These are phyloP conservation scores for Crotalaria pallida DNA, from an alignment of 306 rosid species.

Conservation along the genomic window DNA sequence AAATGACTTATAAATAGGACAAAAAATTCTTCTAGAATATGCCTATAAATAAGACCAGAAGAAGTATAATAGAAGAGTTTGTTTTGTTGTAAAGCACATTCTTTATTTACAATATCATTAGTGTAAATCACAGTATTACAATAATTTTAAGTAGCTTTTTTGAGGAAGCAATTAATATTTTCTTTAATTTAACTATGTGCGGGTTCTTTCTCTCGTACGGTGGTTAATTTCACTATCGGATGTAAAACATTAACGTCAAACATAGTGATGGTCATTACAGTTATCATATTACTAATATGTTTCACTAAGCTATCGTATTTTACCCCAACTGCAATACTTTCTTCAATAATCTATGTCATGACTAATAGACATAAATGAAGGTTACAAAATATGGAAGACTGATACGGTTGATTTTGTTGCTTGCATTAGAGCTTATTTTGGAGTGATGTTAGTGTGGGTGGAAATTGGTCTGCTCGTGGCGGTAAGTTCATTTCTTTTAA, in stretches of 20 bases:
- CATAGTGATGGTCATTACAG: constrained; percentile 57
- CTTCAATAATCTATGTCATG: constrained; percentile 62
- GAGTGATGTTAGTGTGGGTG: constrained; percentile 45
- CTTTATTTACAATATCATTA: no score
- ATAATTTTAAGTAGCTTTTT: not conserved
- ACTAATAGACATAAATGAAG: constrained; percentile 41
- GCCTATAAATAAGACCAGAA: no score
- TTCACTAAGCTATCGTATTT: constrained; percentile 55
- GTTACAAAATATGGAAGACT: constrained; percentile 53
- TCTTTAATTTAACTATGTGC: not conserved
- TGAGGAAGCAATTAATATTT: not conserved
- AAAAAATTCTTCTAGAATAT: no score
- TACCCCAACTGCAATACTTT: constrained; percentile 63
- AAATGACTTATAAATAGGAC: no score
- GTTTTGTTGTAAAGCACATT: not conserved
- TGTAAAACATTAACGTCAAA: constrained; percentile 56
- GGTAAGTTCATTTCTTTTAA: constrained; percentile 23
- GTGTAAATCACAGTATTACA: no score
- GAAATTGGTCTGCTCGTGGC: constrained; percentile 56
- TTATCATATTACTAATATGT: constrained; percentile 38
- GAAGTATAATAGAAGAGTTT: not conserved
- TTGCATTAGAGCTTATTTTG: constrained; percentile 50
- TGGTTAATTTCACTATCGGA: constrained; percentile 58
- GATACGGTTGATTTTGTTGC: constrained; percentile 62
- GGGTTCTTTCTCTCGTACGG: constrained; percentile 69